These are phyloP conservation scores for Cryptomeria japonica DNA, from an alignment of 75 land plant species.

Conservation along the genomic window DNA sequence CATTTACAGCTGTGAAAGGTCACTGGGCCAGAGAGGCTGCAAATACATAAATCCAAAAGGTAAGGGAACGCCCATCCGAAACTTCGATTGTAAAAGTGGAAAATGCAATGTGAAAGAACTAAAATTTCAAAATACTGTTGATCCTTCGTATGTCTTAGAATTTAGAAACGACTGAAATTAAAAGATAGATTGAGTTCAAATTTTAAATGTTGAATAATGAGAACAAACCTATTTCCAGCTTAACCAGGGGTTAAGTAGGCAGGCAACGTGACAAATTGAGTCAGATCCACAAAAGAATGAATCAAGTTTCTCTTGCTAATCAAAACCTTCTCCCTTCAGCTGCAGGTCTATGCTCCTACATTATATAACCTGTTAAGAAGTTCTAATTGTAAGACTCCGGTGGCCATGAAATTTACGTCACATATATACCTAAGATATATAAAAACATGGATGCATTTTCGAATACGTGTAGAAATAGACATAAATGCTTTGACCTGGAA, in stretches of 20 bases:
- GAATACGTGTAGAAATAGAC: background rate
- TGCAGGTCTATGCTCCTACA: background rate
- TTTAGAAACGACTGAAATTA: background rate
- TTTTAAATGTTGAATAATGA: background rate
- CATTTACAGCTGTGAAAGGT: background rate
- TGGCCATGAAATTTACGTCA: too few species aligned
- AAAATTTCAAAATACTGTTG: background rate
- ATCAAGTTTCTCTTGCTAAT: background rate
- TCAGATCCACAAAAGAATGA: background rate
- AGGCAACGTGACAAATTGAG: background rate
- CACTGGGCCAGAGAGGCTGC: background rate
- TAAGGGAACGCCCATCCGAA: background rate
- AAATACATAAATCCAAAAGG: background rate
- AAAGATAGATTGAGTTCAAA: background rate
- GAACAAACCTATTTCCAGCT: background rate
- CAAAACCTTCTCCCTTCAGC: background rate
- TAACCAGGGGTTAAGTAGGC: background rate
- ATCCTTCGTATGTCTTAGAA: background rate
- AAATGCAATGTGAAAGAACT: background rate
- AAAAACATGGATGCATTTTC: background rate
- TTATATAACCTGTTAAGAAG: background rate
- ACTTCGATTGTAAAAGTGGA: background rate
- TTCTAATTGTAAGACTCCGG: too few species aligned
- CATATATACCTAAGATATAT: background rate
- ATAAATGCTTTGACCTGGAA: background rate